Percentiles rank a stretch among this genome's conserved stretches.
Conservation (phyloP, 2,329 filamentous ascomycete species). For the Fusarium paranaense region DNA sequence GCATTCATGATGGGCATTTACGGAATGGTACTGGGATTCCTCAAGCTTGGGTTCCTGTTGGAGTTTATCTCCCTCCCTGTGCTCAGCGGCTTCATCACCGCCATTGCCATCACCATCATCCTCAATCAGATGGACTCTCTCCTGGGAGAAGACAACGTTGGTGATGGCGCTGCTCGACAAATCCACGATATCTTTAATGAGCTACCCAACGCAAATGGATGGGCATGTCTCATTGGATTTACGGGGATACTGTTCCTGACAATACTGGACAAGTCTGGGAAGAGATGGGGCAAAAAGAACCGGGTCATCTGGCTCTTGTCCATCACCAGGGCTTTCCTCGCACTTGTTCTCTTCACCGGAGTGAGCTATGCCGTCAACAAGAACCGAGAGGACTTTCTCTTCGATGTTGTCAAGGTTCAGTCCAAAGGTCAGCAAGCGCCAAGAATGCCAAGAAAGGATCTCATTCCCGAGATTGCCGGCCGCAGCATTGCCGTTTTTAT, state of each 20-base stretch:
- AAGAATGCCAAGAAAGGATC: conserved; percentile 56
- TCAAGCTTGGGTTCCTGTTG: conserved; percentile 73
- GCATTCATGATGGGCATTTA: conserved; percentile 74
- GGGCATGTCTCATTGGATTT: conserved; percentile 70
- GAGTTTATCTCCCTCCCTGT: conserved; percentile 75
- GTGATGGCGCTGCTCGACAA: conserved; percentile 65
- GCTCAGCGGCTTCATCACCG: conserved; percentile 73
- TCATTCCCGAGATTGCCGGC: conserved; percentile 65
- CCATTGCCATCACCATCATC: conserved; percentile 73
- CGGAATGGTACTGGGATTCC: conserved; percentile 67
- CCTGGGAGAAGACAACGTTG: conserved; percentile 64
- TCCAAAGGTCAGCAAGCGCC: conserved; percentile 66
- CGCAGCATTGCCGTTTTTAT: conserved; percentile 71
- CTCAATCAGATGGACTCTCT: conserved; percentile 73
- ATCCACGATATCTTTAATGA: conserved; percentile 69
- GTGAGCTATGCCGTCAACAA: conserved; percentile 73
- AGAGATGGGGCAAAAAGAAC: conserved; percentile 68
- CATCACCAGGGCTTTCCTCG: conserved; percentile 70
- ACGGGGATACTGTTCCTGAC: conserved; percentile 67
- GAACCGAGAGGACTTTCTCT: conserved; percentile 58
- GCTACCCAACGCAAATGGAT: conserved; percentile 67
- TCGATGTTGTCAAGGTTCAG: conserved; percentile 67
- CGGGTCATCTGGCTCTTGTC: conserved; percentile 68
- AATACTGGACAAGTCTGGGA: conserved; percentile 67
- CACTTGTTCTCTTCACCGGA: conserved; percentile 71